Base-by-base conservation (phyloP, 2,329 filamentous ascomycete genomes). In the Escovopsis sp. region DNA sequence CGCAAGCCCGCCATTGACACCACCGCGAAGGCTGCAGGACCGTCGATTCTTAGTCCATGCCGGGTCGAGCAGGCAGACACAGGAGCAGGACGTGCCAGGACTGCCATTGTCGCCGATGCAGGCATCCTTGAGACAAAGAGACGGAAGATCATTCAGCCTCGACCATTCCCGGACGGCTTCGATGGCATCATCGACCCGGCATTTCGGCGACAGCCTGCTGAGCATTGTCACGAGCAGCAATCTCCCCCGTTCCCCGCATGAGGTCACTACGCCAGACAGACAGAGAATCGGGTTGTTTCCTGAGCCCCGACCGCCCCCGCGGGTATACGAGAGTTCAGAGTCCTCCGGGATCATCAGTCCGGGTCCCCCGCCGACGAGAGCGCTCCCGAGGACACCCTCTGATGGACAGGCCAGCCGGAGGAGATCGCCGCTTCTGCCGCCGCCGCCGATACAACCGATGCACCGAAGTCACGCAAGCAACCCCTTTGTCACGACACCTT, bases 11-110 rank as follows among this genome's bases (percentile, higher is more conserved):
- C 59, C 59, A 0, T 49, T 67, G 23, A 68, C 64, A 0, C 69
- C 70, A 1, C 70, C 70, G 0, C 63, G 64, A 2, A 63, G 68
- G 15, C 61, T 74, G 2, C 60, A 65, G 41, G 68, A 72, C 40
- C 62, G 69, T 6, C 64, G 55, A 33, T 59, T 67, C 39, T 60
- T 73, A 15, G 57, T 65, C 1, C 41, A 51, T 3, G 33, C 44
- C 11, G 39, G 37, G 1, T 32, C 45, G 19, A 45, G 43, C 18
- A 33, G 40, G 4, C 38, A 36, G 8, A 18, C 38, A 4, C 15
- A 19, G 6, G n/a, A 33, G 1, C 35, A 40, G 12, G 38, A 43
- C 18, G 40, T 35, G 41, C 9, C 33, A 2, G 43, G 40, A 9
- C 11, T 42, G 33, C 43, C 39, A 12, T 37, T 42, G 12, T 32